These are phyloP conservation scores for Corylus avellana DNA, from an alignment of 306 rosid species.

Conservation along the genomic window DNA sequence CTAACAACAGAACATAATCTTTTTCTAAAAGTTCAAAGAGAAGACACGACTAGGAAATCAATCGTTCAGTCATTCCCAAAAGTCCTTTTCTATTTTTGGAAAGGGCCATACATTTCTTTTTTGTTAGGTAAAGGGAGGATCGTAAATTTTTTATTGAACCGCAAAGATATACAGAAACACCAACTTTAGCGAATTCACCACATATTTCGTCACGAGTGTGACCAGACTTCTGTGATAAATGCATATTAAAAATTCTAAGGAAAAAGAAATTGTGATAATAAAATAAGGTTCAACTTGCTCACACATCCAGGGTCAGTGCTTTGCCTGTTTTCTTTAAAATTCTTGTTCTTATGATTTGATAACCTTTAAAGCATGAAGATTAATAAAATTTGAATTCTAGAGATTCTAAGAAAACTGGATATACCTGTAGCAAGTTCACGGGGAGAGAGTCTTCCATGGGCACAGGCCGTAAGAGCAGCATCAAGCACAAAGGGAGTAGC, in stretches of 20 bases:
- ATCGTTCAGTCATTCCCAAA: not conserved
- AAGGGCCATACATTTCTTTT: no score
- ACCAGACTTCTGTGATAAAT: not conserved
- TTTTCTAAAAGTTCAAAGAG: slow-evolving; percentile 9
- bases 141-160: not conserved
- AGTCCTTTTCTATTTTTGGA: not conserved
- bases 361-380: not conserved
- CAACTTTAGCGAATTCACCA: not conserved
- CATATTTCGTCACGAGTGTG: not conserved
- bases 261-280: not conserved
- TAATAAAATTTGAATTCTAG: slow-evolving; percentile 1
- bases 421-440: slow-evolving; percentile 91
- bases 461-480: slow-evolving; percentile 90
- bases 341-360: not conserved
- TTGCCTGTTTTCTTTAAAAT: not conserved
- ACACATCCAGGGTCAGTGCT: not conserved
- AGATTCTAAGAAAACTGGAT: slow-evolving; percentile 21
- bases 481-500: slow-evolving; percentile 93
- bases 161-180: not conserved
- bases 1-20: slow-evolving; percentile 4
- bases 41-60: not conserved
- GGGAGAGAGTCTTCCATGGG: slow-evolving; percentile 79
- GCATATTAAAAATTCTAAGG: not conserved
- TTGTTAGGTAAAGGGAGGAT: not conserved
- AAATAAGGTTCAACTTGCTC: not conserved